Conservation (phyloP, 2,329 filamentous ascomycete genomes). For the Hypoxylon sp. region DNA sequence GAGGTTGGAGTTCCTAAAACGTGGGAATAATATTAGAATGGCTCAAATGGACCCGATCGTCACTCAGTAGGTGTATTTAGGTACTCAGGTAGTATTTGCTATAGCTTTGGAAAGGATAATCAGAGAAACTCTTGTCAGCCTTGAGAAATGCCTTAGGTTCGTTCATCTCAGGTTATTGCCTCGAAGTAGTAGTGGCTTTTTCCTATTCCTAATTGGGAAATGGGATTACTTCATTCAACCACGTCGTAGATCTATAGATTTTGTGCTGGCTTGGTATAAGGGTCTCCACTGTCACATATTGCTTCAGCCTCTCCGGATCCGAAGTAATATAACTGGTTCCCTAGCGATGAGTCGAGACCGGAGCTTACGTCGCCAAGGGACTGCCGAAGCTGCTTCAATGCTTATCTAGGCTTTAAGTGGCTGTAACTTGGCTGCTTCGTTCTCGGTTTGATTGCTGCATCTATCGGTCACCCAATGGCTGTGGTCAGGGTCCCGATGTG, state of each 20-base stretch:
- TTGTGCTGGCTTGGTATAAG: neutral
- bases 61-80: neutral
- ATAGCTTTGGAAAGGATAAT: neutral
- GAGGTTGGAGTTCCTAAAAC: neutral
- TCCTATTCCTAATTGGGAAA: neutral
- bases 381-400: neutral
- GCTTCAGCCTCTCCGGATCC: neutral
- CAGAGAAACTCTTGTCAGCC: neutral
- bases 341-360: neutral
- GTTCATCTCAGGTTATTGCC: neutral
- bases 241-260: neutral
- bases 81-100: neutral
- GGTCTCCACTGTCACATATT: neutral
- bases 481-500: neutral
- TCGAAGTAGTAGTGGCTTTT: neutral
- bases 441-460: neutral
- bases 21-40: constrained; percentile 10
- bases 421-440: neutral
- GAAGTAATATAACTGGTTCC: neutral
- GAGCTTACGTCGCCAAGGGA: neutral
- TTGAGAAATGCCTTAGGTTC: neutral
- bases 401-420: too few species aligned
- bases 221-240: neutral
- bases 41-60: constrained; percentile 6
- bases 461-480: neutral